Base-by-base conservation (phyloP, 345 rosid genomes). In the Orychophragmus violaceus region DNA sequence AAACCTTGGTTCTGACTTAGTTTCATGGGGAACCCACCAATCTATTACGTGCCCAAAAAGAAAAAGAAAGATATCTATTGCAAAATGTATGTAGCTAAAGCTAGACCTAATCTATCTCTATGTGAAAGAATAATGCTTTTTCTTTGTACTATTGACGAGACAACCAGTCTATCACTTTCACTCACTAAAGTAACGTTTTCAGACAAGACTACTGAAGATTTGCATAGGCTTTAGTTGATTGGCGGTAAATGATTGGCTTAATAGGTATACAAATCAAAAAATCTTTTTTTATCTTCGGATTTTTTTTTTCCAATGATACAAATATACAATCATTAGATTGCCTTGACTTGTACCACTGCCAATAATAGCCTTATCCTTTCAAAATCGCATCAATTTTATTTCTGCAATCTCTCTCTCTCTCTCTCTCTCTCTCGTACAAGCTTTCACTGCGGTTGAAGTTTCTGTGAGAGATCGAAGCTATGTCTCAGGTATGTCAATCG, bases 401-500 rank as follows among this genome's bases (percentile, higher is more conserved):
- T 39, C 6, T 16, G 1, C 46, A 39, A 11, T 39, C 45, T 39
- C 7, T 41, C 17, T 21, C 12, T 13, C 59, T 8, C 52, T 49
- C 17, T 49, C 41, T 13, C 57, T 46, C 53, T 46, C 50, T 45
- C 7, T 46, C 24, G 3, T 46, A 46, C 6, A 27, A 33, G 46
- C 57, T 19, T 63, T 53, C 51, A 5, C 54, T 22, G 71, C 55
- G 8, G 42, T 33, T 56, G 4, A 46, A 44, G 19, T 27, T 28
- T 62, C 3, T 4, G 16, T 23, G 46, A 21, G 46, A 49, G 10
- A 50, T 49, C 67, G 53, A 60, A 60, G 33, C 67, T 21, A 69
- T 69, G 74, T 69, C 74, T 69, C 74, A 69, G 74, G 74, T 69
- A 69, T 39, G 10, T 37, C 52, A 18, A 48, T 37, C 17, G 49